phyloP scores from a whole-genome alignment of 1,139 yeast species.

The Taphrina populina region DNA sequence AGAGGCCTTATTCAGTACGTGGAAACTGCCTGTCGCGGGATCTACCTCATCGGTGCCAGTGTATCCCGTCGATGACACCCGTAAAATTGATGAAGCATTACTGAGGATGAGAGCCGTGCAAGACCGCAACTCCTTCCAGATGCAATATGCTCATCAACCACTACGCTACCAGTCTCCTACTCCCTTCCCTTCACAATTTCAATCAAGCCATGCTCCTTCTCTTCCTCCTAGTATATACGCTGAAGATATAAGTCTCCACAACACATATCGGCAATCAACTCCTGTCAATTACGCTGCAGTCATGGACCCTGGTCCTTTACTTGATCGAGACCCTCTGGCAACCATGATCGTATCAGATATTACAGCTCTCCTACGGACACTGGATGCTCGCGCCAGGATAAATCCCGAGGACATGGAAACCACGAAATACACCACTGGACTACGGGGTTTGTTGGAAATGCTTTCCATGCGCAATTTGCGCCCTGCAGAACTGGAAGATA shows the following conservation, averaged over 20 bases:
- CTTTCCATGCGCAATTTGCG: slow-evolving; percentile 2
- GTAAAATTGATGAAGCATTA: slow-evolving; percentile 71
- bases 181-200: slow-evolving; percentile 1
- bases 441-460: slow-evolving; percentile 11
- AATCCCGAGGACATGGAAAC: slow-evolving; percentile 5
- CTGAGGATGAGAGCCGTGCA: slow-evolving; percentile 51
- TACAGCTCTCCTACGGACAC: slow-evolving; percentile 1
- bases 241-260: too few relatives aligned
- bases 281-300: not conserved
- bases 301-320: not conserved
- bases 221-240: too few relatives aligned
- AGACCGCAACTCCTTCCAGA: slow-evolving; percentile 3
- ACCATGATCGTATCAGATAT: not conserved
- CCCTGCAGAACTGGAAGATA: slow-evolving; percentile 11
- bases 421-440: slow-evolving; percentile 2
- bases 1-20: slow-evolving; percentile 75
- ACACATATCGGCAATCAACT: not conserved
- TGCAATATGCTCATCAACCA: not conserved
- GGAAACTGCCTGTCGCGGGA: slow-evolving; percentile 67
- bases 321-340: not conserved
- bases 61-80: slow-evolving; percentile 69
- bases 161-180: not conserved
- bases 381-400: slow-evolving; percentile 7
- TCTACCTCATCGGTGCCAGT: slow-evolving; percentile 57
- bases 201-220: too few relatives aligned